Evolutionary conservation across 2,329 filamentous ascomycete genomes (phyloP).

Genomic region (Colletotrichum cuscutae): DNA sequence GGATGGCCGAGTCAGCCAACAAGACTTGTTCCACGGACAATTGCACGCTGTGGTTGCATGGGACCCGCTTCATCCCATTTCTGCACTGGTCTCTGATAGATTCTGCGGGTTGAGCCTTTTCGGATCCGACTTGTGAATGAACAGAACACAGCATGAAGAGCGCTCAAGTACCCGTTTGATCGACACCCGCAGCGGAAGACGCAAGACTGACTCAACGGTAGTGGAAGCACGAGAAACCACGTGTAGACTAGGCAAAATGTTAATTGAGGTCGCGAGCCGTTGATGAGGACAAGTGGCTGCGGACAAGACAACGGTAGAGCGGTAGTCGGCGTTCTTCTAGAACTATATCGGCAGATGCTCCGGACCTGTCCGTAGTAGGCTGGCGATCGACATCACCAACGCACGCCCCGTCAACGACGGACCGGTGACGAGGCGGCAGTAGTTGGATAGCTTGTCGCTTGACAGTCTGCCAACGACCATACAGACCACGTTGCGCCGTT

Average conservation of each 20-base stretch:
- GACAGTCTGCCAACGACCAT: slow-evolving; percentile 1
- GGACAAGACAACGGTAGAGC: neutral
- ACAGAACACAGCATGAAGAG: slow-evolving; percentile 11
- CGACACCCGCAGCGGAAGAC: slow-evolving; percentile 4
- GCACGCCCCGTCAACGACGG: neutral
- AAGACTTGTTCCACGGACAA: neutral
- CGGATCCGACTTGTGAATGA: slow-evolving; percentile 15
- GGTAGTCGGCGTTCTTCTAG: neutral
- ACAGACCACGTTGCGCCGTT: neutral
- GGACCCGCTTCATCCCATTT: slow-evolving; percentile 8
- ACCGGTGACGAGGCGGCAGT: neutral
- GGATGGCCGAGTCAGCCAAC: slow-evolving; percentile 12
- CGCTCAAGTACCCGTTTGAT: slow-evolving; percentile 24
- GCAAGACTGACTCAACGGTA: slow-evolving; percentile 19
- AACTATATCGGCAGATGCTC: neutral
- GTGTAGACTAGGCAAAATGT: neutral
- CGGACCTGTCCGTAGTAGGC: neutral
- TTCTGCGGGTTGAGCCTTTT: slow-evolving; percentile 21
- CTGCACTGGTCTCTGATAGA: neutral
- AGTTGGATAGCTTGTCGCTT: neutral
- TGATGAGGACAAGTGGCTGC: neutral
- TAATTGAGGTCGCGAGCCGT: slow-evolving; percentile 5
- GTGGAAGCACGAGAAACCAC: neutral
- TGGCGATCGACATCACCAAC: slow-evolving; percentile 15
- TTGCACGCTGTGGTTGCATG: neutral